phyloP scores from a whole-genome alignment of 2,329 filamentous ascomycete genomes.

The Aaosphaeria pasadenensis region DNA sequence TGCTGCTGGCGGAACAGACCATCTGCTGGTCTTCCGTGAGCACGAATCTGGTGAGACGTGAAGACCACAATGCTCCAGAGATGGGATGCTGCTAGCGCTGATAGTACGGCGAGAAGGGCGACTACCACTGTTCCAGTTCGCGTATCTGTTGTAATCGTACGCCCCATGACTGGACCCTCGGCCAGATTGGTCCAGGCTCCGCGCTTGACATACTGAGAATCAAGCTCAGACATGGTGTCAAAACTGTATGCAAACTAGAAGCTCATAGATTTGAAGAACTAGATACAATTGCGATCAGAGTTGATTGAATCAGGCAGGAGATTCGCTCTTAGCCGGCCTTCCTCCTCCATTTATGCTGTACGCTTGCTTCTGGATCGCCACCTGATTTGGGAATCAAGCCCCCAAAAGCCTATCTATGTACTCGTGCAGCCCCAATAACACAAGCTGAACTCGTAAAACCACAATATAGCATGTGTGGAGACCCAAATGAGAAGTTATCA shows the following conservation, averaged over 20 bases:
- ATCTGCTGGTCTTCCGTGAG: slow-evolving; percentile 6
- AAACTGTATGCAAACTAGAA: neutral
- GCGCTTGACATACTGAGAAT: slow-evolving; percentile 7
- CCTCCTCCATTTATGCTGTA: no score
- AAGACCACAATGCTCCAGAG: slow-evolving; percentile 10
- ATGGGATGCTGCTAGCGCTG: slow-evolving; percentile 5
- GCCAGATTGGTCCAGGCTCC: slow-evolving; percentile 8
- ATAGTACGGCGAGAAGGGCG: slow-evolving; percentile 7
- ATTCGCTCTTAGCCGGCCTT: no score
- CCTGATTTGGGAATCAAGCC: no score
- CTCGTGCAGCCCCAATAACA: no score
- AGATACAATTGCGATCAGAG: no score
- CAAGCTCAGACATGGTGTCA: slow-evolving; percentile 7
- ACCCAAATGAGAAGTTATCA: no score
- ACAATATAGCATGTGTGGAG: no score
- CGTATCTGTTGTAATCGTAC: slow-evolving; percentile 9
- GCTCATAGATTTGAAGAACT: neutral
- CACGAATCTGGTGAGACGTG: slow-evolving; percentile 5
- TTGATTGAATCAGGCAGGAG: no score
- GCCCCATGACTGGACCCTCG: slow-evolving; percentile 5
- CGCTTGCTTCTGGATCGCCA: no score
- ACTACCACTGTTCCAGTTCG: slow-evolving; percentile 6
- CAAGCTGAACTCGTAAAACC: no score
- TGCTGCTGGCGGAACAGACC: slow-evolving; percentile 12
- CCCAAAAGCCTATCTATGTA: no score